Percentiles rank a stretch among this genome's conserved stretches.
Conservation (phyloP, 306 rosid species). For the Vigna reflexopilosa region DNA sequence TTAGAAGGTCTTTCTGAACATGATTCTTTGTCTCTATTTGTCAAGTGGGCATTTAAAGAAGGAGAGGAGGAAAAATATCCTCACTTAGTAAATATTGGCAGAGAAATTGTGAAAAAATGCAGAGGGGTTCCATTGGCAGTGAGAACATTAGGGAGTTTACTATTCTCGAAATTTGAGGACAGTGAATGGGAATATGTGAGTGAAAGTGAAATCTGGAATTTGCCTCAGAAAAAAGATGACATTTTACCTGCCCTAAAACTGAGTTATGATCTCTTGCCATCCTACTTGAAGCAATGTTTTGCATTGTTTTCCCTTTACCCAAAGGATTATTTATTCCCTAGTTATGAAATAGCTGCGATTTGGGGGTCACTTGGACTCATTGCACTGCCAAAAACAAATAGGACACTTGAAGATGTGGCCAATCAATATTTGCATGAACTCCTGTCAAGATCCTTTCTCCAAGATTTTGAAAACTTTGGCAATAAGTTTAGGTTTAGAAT, state of each 20-base stretch:
- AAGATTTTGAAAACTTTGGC: background rate
- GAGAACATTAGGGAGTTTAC: constrained; percentile 43
- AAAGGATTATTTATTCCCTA: background rate
- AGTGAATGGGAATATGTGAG: background rate
- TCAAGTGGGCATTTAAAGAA: constrained; percentile 47
- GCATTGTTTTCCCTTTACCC: constrained; percentile 37
- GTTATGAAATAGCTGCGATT: background rate
- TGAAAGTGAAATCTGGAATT: constrained; percentile 50
- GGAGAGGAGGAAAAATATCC: constrained; percentile 27
- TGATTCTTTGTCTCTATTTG: constrained; percentile 35
- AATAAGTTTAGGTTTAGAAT: accelerated
- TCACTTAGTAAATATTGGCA: constrained; percentile 23
- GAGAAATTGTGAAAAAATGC: constrained; percentile 45
- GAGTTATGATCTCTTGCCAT: constrained; percentile 51
- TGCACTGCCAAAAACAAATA: background rate
- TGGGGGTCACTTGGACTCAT: constrained; percentile 54
- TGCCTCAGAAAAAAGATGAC: constrained; percentile 10
- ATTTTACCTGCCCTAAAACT: constrained; percentile 44
- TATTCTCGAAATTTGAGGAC: background rate
- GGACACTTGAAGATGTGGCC: constrained; percentile 24
- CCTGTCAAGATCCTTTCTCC: background rate
- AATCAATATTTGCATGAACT: background rate
- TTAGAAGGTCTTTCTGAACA: background rate
- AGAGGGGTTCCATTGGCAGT: constrained; percentile 48
- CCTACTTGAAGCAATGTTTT: constrained; percentile 48